Evolutionary conservation across 2,329 filamentous ascomycete species (phyloP), one percentile per base, ranked within the genome.

Genomic region (Penicillium sp.): DNA sequence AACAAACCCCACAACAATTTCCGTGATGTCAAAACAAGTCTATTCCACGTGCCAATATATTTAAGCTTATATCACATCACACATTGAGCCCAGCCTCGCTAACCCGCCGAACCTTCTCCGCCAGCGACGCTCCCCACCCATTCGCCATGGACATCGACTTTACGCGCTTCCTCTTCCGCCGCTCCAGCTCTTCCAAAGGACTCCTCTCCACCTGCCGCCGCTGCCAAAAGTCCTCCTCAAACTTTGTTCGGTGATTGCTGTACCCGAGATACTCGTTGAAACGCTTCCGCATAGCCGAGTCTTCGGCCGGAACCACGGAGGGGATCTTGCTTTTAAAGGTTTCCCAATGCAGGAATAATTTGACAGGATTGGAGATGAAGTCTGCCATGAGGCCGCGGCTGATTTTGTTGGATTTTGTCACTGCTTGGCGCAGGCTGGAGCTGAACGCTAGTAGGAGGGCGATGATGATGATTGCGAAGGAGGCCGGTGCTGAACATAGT

Each of bases 381-480:
- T 74, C 71, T 35, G 57, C 62, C 9, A 61, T 16, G 4, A 73
- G 50, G 0, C 70, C 69, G 0, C 43, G 14, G 13, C 61, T 10
- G 16, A 74, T 67, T 19, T 69, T 69, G n/a, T 67, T 61, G 1
- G 60, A 49, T 43, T 66, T 70, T 7, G 62, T 60, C 9, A 69
- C 64, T 19, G 50, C 57, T 41, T 71, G 68, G 33, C 70, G 71
- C 2, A 73, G 65, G 1, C 58, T 66, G 37, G 71, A 66, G 53
- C 68, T 87, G 72, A 86, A 88, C 0, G 85, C 85, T 1, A 82
- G 75, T 0, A 87, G 65, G 2, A 88, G 78, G 0, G 84, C 82
- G 0, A 77, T 63, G 1, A 75, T 64, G 41, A 87, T 83, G 9
- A 87, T n/a, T 71, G 74, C 40, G 80, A 87, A 6, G 75, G 73